phyloP scores from a whole-genome alignment of 2,329 filamentous ascomycete genomes.

The Cephalotrichum gorgonifer region DNA sequence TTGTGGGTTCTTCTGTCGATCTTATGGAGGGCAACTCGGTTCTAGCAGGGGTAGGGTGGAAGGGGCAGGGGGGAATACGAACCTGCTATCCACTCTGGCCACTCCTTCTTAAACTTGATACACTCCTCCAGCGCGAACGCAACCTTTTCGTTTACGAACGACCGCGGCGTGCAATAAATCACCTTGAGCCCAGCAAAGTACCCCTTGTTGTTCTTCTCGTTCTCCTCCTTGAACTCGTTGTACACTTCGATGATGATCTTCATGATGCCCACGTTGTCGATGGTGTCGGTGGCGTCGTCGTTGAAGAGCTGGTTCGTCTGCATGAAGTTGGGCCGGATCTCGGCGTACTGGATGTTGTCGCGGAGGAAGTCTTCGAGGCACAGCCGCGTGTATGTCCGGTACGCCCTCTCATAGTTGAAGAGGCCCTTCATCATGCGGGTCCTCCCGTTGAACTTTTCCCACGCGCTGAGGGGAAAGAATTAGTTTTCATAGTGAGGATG shows the following conservation, averaged over 20 bases:
- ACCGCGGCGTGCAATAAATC: conserved; percentile 60
- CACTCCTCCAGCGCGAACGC: conserved; percentile 48
- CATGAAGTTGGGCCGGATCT: conserved; percentile 62
- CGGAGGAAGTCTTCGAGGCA: conserved; percentile 51
- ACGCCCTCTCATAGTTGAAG: conserved; percentile 56
- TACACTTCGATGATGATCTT: conserved; percentile 46
- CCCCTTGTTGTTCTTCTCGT: no score
- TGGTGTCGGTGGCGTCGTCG: conserved; percentile 40
- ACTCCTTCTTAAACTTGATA: conserved; percentile 45
- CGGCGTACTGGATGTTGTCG: conserved; percentile 61
- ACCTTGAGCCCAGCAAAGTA: conserved; percentile 58
- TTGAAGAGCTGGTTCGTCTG: conserved; percentile 48
- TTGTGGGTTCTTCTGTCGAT: background rate
- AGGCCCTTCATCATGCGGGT: conserved; percentile 66
- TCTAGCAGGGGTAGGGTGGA: background rate
- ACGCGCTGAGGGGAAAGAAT: no score
- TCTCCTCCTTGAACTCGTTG: conserved; percentile 29
- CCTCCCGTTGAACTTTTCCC: conserved; percentile 55
- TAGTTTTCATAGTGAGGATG: no score
- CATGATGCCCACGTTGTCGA: conserved; percentile 51
- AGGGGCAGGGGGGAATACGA: conserved; percentile 14
- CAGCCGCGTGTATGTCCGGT: conserved; percentile 46
- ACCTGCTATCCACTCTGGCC: conserved; percentile 54
- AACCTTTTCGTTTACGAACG: conserved; percentile 39
- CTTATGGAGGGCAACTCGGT: background rate